Conservation (phyloP, 305 asterid species). For the Ilex paraguariensis region DNA sequence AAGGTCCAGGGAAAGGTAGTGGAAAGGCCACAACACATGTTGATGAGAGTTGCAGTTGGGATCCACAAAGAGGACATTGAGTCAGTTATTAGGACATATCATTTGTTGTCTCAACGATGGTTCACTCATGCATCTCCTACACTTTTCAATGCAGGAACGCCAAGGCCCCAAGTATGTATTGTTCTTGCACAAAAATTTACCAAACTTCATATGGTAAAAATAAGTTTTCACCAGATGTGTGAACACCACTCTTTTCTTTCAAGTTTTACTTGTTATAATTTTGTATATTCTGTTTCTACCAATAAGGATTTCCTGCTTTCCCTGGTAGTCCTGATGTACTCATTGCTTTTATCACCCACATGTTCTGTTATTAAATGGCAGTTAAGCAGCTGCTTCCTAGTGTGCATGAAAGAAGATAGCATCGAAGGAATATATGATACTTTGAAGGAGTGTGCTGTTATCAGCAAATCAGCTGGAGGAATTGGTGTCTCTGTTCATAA, state of each 20-base stretch:
- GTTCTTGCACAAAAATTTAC: no score
- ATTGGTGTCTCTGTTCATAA: conserved; percentile 90
- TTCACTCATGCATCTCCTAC: conserved; percentile 99
- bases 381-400: conserved; percentile 95
- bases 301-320: no score
- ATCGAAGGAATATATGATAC: conserved; percentile 96
- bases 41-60: conserved; percentile 97
- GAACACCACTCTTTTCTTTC: no score
- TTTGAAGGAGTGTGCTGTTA: conserved; percentile 92
- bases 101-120: conserved; percentile 92
- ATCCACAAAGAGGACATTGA: conserved; percentile 88
- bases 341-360: not conserved
- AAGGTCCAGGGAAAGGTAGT: conserved; percentile 79
- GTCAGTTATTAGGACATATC: conserved; percentile 70
- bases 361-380: conserved; percentile 20
- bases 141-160: conserved; percentile 94
- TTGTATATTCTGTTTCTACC: no score
- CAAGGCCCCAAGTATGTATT: conserved; percentile 75
- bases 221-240: no score
- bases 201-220: no score
- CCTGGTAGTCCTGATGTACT: not conserved
- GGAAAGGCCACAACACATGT: conserved; percentile 98
- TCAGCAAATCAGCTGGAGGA: conserved; percentile 99
- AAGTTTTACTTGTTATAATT: no score
- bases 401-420: conserved; percentile 98